Evolutionary conservation across 176 grass and related monocot species (phyloP).

Genomic region (Oryza punctata): DNA sequence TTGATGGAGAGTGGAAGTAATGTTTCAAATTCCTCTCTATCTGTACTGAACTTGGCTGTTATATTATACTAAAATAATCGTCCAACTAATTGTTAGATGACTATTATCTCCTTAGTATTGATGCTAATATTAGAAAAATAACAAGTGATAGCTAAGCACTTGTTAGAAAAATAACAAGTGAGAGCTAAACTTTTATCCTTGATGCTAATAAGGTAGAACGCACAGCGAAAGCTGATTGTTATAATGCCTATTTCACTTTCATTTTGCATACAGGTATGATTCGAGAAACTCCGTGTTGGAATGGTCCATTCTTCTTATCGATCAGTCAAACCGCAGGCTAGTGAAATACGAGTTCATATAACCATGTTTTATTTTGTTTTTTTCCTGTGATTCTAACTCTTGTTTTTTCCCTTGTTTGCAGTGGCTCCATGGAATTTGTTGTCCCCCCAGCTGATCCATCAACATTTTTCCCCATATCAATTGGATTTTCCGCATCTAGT

Average conservation of each 20-base stretch:
- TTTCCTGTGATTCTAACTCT: neutral
- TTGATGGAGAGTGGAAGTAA: conserved; percentile 98
- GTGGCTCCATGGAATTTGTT: conserved; percentile 87
- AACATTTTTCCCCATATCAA: conserved; percentile 75
- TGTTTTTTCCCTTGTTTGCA: conserved; percentile 25
- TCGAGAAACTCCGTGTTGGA: conserved; percentile 67
- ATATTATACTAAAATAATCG: conserved; percentile 3
- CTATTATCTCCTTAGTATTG: neutral
- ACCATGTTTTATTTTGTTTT: neutral
- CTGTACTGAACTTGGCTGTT: conserved; percentile 21
- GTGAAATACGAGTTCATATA: conserved; percentile 7
- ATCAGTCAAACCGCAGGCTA: conserved; percentile 82
- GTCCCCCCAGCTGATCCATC: conserved; percentile 70
- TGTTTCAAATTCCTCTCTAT: conserved; percentile 32
- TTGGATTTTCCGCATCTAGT: conserved; percentile 72
- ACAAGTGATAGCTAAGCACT: neutral
- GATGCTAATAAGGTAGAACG: neutral
- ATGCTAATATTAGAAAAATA: neutral
- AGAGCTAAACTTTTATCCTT: neutral
- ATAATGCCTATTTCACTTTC: conserved; percentile 1
- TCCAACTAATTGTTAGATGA: conserved; percentile 10
- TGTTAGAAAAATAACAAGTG: neutral
- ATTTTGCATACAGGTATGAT: conserved; percentile 59
- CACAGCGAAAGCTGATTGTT: neutral
- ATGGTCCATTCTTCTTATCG: conserved; percentile 86